Conservation (phyloP, 208 protist species). For the Wallacemonas sp. region DNA sequence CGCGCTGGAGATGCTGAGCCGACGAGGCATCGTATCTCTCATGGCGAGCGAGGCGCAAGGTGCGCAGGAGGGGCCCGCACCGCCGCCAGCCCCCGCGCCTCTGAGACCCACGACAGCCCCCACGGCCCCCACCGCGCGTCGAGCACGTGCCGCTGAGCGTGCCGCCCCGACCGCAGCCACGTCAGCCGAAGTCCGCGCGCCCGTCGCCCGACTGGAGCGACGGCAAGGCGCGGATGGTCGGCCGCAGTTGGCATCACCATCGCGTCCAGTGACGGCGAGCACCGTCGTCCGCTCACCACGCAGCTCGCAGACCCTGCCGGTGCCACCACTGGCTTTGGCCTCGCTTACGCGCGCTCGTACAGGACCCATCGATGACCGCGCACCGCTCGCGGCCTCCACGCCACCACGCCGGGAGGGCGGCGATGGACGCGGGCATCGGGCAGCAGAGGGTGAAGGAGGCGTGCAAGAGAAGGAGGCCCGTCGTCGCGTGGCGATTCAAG, state of each 20-base stretch:
- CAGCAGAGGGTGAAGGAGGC: background rate
- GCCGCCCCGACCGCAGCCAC: too few species aligned
- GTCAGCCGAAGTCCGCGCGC: background rate
- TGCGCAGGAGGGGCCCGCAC: background rate
- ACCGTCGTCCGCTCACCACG: conserved; percentile 1
- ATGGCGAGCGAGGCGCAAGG: background rate
- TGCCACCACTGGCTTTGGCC: background rate
- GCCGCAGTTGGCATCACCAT: too few species aligned
- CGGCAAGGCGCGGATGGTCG: too few species aligned
- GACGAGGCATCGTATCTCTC: background rate
- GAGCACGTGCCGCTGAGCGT: too few species aligned
- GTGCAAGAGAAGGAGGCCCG: background rate
- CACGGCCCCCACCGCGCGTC: too few species aligned
- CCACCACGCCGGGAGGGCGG: background rate
- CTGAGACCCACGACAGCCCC: too few species aligned
- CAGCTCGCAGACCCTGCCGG: background rate
- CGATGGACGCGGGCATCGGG: background rate
- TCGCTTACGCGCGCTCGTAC: background rate
- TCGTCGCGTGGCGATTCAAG: background rate
- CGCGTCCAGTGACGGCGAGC: background rate
- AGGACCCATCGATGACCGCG: background rate
- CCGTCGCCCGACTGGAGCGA: background rate
- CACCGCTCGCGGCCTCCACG: conserved; percentile 1
- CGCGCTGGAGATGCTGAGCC: conserved; percentile 13
- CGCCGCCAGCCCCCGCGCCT: background rate